Base-by-base conservation (phyloP, 768 basidiomycete genomes). In the Lactarius psammicola region DNA sequence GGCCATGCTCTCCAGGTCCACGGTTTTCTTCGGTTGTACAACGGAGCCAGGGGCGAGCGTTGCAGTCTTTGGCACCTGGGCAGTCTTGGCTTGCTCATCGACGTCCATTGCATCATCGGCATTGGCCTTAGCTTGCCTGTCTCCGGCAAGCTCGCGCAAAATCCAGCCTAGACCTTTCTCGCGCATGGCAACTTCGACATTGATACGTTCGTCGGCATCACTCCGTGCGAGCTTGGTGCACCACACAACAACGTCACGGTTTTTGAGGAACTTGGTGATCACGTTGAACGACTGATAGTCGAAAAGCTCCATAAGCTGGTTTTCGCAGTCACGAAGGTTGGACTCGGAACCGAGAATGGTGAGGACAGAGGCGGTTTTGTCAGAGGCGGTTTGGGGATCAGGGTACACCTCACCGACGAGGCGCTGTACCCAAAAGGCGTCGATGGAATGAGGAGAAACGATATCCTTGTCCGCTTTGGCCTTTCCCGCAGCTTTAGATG, bases 91-190 rank as follows among this genome's bases (percentile, higher is more conserved):
- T 60, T 84, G 82, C 57, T 85, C 78, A 72, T 95, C 91, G 30
- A 93, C 86, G 60, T 94, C 90, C 87, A 94, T 94, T 1, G 86
- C 86, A 56, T 90, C 87, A 55, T 74, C 75, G 4, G 74, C 75
- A 64, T 73, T 76, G 26, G 77, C 74, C 72, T 86, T 87, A 3
- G 83, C 78, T 68, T 88, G 86, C 4, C 92, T 81, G 71, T 93
- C 94, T 3, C 95, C 94, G 4, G 87, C 82, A 4, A 98, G 81
- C 67, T 94, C 94, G 62, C 92, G 85, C 60, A 96, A 74, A 74
- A 99, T 98, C 95, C 95, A 98, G 0, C 94, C 95, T 11, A 95
- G 85, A 17, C 93, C 94, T 77, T 93, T 96, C 80, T 98, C 96
- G 54, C 96, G 83, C 97, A 99, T 99, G 0, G 94, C 94, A 4